phyloP scores from a whole-genome alignment of 805 yeast species.

The Saccharomycopsis javanensis region DNA sequence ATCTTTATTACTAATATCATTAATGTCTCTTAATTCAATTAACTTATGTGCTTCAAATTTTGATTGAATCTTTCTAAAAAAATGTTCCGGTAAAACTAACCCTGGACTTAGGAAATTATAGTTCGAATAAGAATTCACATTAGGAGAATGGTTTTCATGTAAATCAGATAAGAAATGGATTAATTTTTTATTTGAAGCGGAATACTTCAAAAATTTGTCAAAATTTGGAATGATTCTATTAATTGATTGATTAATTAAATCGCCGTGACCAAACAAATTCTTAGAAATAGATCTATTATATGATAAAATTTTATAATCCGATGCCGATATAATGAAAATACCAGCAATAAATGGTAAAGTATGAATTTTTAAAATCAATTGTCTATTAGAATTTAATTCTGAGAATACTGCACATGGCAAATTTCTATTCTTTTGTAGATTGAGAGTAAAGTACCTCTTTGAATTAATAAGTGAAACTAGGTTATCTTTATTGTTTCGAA shows the following conservation, averaged over 20 bases:
- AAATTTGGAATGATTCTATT: conserved; percentile 58
- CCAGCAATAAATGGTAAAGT: conserved; percentile 85
- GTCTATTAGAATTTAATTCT: conserved; percentile 42
- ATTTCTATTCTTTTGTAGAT: conserved; percentile 31
- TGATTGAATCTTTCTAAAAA: conserved; percentile 63
- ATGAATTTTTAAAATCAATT: conserved; percentile 55
- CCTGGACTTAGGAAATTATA: conserved; percentile 40
- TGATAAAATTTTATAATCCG: conserved; percentile 44
- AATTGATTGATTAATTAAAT: conserved; percentile 38
- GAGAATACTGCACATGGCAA: conserved; percentile 71
- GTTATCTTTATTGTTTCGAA: conserved; percentile 13
- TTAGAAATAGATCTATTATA: conserved; percentile 72
- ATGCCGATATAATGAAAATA: conserved; percentile 52
- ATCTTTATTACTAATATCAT: conserved; percentile 13
- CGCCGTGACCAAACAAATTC: conserved; percentile 59
- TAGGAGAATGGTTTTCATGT: conserved; percentile 3
- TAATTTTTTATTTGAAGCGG: conserved; percentile 22
- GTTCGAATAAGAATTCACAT: neutral
- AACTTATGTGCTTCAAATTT: conserved; percentile 25
- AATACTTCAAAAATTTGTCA: conserved; percentile 33
- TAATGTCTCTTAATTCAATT: conserved; percentile 1
- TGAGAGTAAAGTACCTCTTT: conserved; percentile 55
- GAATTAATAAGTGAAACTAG: conserved; percentile 32
- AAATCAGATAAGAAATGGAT: conserved; percentile 22
- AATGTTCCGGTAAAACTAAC: conserved; percentile 82